Conservation (phyloP, 139 green algal genomes). For the Ettlia oleoabundans region DNA sequence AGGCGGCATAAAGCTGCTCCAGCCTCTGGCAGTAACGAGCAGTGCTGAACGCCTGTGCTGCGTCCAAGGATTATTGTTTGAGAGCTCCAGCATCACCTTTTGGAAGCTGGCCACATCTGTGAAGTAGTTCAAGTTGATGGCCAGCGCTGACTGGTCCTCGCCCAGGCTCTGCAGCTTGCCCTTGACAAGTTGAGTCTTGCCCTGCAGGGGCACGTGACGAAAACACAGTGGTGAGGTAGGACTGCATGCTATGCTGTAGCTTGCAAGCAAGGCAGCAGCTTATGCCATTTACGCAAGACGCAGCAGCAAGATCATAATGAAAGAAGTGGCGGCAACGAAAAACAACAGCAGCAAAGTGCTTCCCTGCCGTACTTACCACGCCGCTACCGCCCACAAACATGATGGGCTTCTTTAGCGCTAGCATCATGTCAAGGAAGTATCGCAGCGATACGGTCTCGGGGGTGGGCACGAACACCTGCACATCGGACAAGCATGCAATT, state of each 20-base stretch:
- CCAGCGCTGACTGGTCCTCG: conserved; percentile 76
- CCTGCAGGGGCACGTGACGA: not conserved
- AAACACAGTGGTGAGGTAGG: not conserved
- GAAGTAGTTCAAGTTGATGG: conserved; percentile 93
- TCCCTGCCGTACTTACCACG: conserved; percentile 32
- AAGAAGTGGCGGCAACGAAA: no score
- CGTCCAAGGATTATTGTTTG: no score
- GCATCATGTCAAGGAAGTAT: conserved; percentile 86
- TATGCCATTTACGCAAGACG: not conserved
- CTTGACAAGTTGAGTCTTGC: conserved; percentile 93
- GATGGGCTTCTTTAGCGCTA: conserved; percentile 85
- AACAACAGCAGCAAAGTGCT: no score
- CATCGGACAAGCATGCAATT: no score
- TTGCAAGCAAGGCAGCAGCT: conserved; percentile 4
- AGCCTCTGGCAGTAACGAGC: no score
- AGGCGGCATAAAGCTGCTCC: no score
- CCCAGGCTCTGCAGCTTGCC: conserved; percentile 76
- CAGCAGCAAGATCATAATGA: no score
- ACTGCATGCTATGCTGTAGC: not conserved
- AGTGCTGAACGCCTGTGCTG: no score
- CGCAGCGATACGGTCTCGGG: conserved; percentile 82
- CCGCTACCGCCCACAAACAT: conserved; percentile 89
- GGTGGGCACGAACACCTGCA: conserved; percentile 85
- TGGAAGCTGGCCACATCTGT: conserved; percentile 74
- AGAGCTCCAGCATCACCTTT: conserved; percentile 42